Conservation (phyloP, 169 alveolate genomes). For the Gregarina niphandrodes region DNA sequence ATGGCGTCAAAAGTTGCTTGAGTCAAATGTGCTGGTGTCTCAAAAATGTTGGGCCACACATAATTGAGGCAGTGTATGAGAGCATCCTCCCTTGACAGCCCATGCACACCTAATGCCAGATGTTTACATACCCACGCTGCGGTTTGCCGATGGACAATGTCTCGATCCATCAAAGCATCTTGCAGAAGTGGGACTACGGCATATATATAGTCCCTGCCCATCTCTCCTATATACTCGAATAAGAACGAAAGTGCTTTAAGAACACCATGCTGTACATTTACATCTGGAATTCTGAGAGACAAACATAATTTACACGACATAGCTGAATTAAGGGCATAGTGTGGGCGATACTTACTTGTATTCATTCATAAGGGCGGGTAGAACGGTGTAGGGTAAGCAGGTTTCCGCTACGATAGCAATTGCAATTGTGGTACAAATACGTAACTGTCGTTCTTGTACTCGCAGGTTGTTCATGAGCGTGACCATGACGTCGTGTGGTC, state of each 20-base stretch:
- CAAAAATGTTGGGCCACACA: constrained; percentile 98
- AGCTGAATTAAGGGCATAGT: no score
- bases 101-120: constrained; percentile 79
- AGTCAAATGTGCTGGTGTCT: constrained; percentile 81
- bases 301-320: no score
- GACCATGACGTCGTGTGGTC: constrained; percentile 94
- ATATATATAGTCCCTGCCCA: constrained; percentile 83
- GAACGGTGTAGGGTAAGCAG: constrained; percentile 96
- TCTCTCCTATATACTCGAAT: constrained; percentile 78
- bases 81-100: constrained; percentile 81
- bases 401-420: constrained; percentile 98
- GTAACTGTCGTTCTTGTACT: constrained; percentile 95
- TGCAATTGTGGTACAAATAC: constrained; percentile 43
- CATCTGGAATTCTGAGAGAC: constrained; percentile 94
- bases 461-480: constrained; percentile 65
- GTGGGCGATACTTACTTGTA: no score
- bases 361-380: constrained; percentile 97
- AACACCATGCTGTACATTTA: constrained; percentile 95
- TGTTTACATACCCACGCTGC: constrained; percentile 96
- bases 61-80: constrained; percentile 81
- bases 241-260: constrained; percentile 90
- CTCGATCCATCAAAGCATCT: constrained; percentile 96
- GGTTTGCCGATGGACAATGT: constrained; percentile 91
- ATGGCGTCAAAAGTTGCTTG: constrained; percentile 93
- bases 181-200: constrained; percentile 85